phyloP scores from a whole-genome alignment of 2,329 filamentous ascomycete species.

The Cladosporium oxysporum region DNA sequence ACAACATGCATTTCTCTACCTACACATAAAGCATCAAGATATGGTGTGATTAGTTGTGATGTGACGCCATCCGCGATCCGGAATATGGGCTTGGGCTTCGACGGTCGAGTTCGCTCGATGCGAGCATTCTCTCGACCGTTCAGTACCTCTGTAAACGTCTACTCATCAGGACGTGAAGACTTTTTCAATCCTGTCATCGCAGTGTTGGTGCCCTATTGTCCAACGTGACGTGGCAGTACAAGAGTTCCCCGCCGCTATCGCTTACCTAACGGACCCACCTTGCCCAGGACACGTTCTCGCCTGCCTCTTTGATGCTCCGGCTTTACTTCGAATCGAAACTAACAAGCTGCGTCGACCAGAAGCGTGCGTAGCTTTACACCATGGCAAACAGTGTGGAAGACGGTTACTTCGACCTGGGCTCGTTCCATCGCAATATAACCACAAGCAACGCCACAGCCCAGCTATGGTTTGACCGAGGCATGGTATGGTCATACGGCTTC shows the following conservation, averaged over 20 bases:
- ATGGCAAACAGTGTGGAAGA: slow-evolving; percentile 10
- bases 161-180: neutral
- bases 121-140: neutral
- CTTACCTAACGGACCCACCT: neutral
- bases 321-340: neutral
- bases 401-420: slow-evolving; percentile 57
- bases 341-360: neutral
- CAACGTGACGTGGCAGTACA: neutral
- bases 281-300: neutral
- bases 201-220: neutral
- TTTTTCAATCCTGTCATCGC: neutral
- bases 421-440: slow-evolving; percentile 57
- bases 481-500: slow-evolving; percentile 75
- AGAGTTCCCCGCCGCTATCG: neutral
- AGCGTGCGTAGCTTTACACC: neutral
- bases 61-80: neutral
- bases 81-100: neutral
- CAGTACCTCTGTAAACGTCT: neutral
- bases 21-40: neutral
- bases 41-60: neutral
- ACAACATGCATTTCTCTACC: neutral
- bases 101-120: neutral
- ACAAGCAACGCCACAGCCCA: slow-evolving; percentile 57
- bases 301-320: neutral
- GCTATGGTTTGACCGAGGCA: slow-evolving; percentile 69